Evolutionary conservation across 169 alveolate species (phyloP).

Genomic region (Besnoitia besnoiti): DNA sequence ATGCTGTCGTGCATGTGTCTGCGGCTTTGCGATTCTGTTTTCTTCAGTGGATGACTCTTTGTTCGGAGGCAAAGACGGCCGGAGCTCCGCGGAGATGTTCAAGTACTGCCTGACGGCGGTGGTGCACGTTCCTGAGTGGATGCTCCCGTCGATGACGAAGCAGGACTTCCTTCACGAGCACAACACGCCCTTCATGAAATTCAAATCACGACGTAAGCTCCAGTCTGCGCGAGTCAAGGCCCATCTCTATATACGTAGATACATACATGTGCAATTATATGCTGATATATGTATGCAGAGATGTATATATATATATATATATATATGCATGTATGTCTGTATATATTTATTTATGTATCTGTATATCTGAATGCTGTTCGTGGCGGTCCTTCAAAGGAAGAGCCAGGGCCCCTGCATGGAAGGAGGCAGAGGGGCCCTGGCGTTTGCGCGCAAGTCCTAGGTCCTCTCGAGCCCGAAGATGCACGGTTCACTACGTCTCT

Average conservation of each 20-base stretch:
- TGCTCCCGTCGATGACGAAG: constrained; percentile 86
- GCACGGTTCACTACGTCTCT: no score
- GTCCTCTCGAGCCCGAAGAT: no score
- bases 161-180: constrained; percentile 90
- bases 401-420: no score
- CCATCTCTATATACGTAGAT: not conserved
- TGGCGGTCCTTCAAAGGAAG: no score
- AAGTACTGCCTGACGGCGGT: constrained; percentile 85
- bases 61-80: constrained; percentile 32
- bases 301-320: not conserved
- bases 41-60: constrained; percentile 15
- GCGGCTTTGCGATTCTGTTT: not conserved
- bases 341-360: not conserved
- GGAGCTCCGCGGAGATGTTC: constrained; percentile 73
- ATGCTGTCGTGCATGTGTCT: not conserved
- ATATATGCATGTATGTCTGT: not conserved
- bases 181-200: constrained; percentile 83
- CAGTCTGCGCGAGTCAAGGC: no score
- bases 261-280: not conserved
- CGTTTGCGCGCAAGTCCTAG: no score
- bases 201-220: constrained; percentile 74
- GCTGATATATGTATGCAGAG: not conserved
- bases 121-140: constrained; percentile 90
- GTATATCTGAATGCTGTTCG: no score
- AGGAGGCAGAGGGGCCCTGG: no score